A percentile compares a stretch with the other conserved stretches of the same genome.
Conservation (phyloP, 371 early-diverging fungal genomes). For the Nematocida sp. region DNA sequence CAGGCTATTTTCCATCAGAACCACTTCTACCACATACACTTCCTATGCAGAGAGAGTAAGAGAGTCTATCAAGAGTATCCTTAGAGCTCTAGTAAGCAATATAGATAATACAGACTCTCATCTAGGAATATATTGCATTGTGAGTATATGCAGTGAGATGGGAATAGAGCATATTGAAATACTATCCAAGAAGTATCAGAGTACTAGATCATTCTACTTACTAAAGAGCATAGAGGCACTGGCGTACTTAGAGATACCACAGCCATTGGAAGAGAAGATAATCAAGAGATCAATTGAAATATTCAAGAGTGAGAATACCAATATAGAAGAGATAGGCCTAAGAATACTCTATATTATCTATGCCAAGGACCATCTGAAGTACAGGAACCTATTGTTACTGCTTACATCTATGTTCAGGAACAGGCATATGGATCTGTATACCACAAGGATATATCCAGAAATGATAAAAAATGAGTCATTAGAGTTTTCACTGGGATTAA, state of each 20-base stretch:
- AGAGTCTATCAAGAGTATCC: neutral
- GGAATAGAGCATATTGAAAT: too few relatives aligned
- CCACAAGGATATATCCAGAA: neutral
- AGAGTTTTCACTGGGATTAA: neutral
- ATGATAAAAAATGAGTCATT: neutral
- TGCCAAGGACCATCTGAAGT: too few relatives aligned
- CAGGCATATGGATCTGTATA: neutral
- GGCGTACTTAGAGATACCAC: too few relatives aligned
- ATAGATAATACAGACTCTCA: neutral
- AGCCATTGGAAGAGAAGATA: too few relatives aligned
- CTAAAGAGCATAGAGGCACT: too few relatives aligned
- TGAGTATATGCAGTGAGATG: too few relatives aligned
- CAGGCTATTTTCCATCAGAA: neutral
- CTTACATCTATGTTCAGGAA: neutral
- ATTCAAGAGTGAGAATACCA: too few relatives aligned
- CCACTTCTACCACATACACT: constrained; percentile 7
- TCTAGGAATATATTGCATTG: neutral
- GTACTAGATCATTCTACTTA: too few relatives aligned
- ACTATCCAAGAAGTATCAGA: too few relatives aligned
- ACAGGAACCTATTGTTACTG: neutral
- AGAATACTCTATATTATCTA: too few relatives aligned
- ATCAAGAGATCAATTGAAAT: too few relatives aligned
- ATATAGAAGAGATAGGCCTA: too few relatives aligned
- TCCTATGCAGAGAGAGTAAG: constrained; percentile 24
- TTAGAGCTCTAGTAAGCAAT: neutral